Evolutionary conservation across 805 yeast species (phyloP), one percentile per base, ranked within the genome.

Genomic region (Candida arabinofermentans): DNA sequence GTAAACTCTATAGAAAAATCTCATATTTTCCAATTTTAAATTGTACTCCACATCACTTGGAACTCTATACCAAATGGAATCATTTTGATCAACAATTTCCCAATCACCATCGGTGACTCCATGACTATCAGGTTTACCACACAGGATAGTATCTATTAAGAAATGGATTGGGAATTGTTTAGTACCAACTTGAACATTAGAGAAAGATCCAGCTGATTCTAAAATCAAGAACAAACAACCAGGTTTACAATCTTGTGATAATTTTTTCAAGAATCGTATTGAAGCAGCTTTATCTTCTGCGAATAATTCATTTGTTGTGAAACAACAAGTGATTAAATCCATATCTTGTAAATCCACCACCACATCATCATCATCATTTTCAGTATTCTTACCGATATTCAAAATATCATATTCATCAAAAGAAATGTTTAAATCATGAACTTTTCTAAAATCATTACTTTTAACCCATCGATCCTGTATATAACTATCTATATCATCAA

Each of bases 191-290:
- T 78, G 72, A 29, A 88, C 84, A 52, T 86, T 82, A 1, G 95
- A 86, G 61, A 81, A 88, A 8, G 95, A 84, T 0, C 96, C 96
- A 0, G 96, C 96, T 64, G 93, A 83, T 55, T 88, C 96, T 2
- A 86, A 77, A 19, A 88, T 77, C 34, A 89, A 66, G 27, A 88
- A 61, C 23, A 74, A 60, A 13, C 86, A 64, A 0, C 90, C 93
- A 1, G 59, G 41, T 27, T 62, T 56, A 60, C 95, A 86, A 7
- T 57, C 32, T 5, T 55, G 48, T 40, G 76, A 72, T 43, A 88
- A 60, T 9, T 63, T 56, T 45, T 80, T 79, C 40, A 88, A 66
- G 38, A 84, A 68, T 40, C 71, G 65, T 29, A 86, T 72, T 5
- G 95, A 74, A 33, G 71, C 76, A 0, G 76, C 65, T 51, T 75